These are phyloP conservation scores for Furcasterigmium furcatum DNA, from an alignment of 2,329 filamentous ascomycete genomes.

Conservation along the genomic window DNA sequence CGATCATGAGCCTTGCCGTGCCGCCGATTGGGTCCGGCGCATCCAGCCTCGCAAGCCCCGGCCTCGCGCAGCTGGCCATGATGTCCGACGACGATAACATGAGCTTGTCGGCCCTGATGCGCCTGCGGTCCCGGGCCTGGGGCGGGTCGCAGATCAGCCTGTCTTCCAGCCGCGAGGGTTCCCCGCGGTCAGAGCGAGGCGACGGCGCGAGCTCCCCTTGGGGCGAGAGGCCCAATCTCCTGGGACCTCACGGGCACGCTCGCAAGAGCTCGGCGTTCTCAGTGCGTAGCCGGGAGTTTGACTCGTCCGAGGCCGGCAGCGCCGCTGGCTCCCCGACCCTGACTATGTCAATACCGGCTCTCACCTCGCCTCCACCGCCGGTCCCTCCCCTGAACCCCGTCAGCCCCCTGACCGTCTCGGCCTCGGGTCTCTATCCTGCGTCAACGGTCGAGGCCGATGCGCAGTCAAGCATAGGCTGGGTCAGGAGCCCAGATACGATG, in stretches of 20 bases:
- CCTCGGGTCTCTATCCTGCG: too few relatives aligned
- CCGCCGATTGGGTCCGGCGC: slow-evolving; percentile 40
- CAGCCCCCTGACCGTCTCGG: slow-evolving; percentile 10
- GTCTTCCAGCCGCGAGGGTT: slow-evolving; percentile 49
- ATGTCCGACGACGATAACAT: slow-evolving; percentile 63
- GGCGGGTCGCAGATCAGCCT: slow-evolving; percentile 77
- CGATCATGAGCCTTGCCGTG: slow-evolving; percentile 70
- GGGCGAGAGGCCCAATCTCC: slow-evolving; percentile 13
- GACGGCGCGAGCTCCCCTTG: slow-evolving; percentile 44
- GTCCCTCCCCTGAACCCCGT: slow-evolving; percentile 8
- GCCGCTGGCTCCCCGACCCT: slow-evolving; percentile 48
- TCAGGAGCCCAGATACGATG: slow-evolving; percentile 13
- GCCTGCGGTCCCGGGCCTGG: slow-evolving; percentile 72
- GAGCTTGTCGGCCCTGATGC: slow-evolving; percentile 69
- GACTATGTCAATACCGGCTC: slow-evolving; percentile 33
- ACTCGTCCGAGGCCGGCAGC: slow-evolving; percentile 43
- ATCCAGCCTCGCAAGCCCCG: slow-evolving; percentile 64
- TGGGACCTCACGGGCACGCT: slow-evolving; percentile 9
- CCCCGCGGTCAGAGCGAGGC: slow-evolving; percentile 45
- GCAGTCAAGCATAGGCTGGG: slow-evolving; percentile 19
- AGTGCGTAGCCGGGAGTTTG: slow-evolving; percentile 44
- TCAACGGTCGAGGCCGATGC: slow-evolving; percentile 15
- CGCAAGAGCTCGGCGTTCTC: slow-evolving; percentile 50
- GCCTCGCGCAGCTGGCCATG: slow-evolving; percentile 73
- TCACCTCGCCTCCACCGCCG: slow-evolving; percentile 20